phyloP scores from a whole-genome alignment of 2,329 filamentous ascomycete species.

The Calonectria pauciramosa region DNA sequence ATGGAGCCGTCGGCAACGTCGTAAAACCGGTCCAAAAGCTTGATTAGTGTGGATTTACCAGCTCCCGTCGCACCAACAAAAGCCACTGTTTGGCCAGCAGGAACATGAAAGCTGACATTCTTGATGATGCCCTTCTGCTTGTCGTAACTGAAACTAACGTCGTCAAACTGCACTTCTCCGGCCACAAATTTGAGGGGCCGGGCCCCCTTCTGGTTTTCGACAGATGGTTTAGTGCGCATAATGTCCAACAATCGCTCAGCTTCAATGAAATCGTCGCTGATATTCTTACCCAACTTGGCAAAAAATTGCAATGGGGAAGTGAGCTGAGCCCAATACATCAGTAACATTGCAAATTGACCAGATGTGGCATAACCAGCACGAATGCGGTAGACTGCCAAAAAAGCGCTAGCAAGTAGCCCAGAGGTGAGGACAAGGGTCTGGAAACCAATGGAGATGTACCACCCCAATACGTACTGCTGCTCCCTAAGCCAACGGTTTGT shows the following conservation, averaged over 20 bases:
- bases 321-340: constrained; percentile 82
- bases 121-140: constrained; percentile 71
- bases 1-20: constrained; percentile 68
- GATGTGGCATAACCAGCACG: constrained; percentile 71
- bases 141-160: constrained; percentile 72
- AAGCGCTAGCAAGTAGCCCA: constrained; percentile 75
- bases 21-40: constrained; percentile 72
- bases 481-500: constrained; percentile 55
- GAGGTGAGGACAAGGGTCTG: constrained; percentile 76
- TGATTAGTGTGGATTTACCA: constrained; percentile 71
- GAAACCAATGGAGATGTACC: constrained; percentile 66
- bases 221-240: constrained; percentile 69
- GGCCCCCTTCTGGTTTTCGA: constrained; percentile 66
- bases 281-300: constrained; percentile 66
- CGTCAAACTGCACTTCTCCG: constrained; percentile 67
- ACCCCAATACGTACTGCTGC: constrained; percentile 56
- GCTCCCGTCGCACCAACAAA: constrained; percentile 73
- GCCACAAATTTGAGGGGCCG: constrained; percentile 63
- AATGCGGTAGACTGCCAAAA: constrained; percentile 75
- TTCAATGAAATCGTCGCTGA: constrained; percentile 70
- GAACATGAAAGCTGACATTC: constrained; percentile 63
- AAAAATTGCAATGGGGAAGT: constrained; percentile 81
- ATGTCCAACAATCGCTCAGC: constrained; percentile 71
- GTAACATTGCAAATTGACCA: constrained; percentile 78
- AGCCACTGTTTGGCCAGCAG: constrained; percentile 68